A percentile compares a stretch with the other conserved stretches of the same genome.
These are phyloP conservation scores for Rhododendron henanense DNA, from an alignment of 148 eudicot genomes.

Conservation along the genomic window DNA sequence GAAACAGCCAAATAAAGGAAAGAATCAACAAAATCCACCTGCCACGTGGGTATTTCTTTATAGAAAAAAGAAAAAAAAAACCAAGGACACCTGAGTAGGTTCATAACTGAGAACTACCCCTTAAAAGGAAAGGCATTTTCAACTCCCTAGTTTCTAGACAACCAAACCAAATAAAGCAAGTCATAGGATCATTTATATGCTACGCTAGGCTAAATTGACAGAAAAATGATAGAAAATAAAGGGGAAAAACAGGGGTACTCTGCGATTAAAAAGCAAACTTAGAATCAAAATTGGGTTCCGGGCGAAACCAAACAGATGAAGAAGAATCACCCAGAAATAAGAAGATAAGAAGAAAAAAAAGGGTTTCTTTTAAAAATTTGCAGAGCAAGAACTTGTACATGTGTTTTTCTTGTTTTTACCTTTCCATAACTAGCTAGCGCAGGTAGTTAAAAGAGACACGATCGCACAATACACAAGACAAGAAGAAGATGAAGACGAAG, in stretches of 20 bases:
- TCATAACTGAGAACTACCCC: background rate
- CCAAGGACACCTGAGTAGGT: background rate
- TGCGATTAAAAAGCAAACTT: background rate
- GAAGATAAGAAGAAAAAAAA: background rate
- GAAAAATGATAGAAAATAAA: background rate
- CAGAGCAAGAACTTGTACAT: background rate
- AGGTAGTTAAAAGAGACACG: background rate
- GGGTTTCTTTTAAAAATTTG: background rate
- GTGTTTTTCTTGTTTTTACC: slow-evolving; percentile 14
- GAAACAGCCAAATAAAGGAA: background rate
- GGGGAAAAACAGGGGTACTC: background rate
- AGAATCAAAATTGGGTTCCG: background rate
- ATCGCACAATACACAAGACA: slow-evolving; percentile 1
- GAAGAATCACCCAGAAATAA: background rate
- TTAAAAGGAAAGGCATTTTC: background rate
- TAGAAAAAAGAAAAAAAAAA: too few relatives aligned
- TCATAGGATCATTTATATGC: background rate
- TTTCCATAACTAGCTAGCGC: slow-evolving; percentile 5
- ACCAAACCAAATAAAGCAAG: background rate
- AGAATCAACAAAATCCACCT: background rate
- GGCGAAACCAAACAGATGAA: background rate
- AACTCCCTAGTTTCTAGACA: background rate
- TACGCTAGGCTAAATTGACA: background rate
- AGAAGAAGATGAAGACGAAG: background rate
- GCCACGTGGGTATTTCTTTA: background rate